A percentile compares a stretch with the other conserved stretches of the same genome.
phyloP scores from a whole-genome alignment of 2,329 filamentous ascomycete genomes.

The Ophiocordyceps camponoti-leonardi region DNA sequence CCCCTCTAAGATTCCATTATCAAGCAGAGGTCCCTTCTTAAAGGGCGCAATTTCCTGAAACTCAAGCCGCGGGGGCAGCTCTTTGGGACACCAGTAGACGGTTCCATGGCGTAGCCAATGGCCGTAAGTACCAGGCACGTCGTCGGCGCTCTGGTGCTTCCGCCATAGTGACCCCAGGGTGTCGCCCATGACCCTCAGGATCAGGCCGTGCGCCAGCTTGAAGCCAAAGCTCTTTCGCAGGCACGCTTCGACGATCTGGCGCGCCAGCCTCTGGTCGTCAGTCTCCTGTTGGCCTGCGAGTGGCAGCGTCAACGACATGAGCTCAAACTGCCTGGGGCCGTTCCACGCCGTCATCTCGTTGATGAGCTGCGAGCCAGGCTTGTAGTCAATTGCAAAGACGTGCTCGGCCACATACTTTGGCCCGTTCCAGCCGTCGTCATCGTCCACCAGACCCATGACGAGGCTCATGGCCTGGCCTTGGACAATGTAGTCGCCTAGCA shows the following conservation, averaged over 20 bases:
- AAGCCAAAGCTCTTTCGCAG: conserved; percentile 33
- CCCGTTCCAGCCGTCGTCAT: conserved; percentile 33
- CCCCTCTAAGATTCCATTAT: neutral
- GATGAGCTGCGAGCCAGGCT: conserved; percentile 32
- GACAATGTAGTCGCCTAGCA: conserved; percentile 38
- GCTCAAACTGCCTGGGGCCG: conserved; percentile 27
- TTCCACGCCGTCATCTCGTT: conserved; percentile 34
- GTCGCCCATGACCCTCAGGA: conserved; percentile 27
- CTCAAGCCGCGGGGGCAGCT: conserved; percentile 16
- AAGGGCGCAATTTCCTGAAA: conserved; percentile 18
- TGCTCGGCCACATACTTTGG: conserved; percentile 30
- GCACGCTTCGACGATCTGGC: conserved; percentile 32
- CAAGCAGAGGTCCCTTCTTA: conserved; percentile 16
- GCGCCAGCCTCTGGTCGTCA: conserved; percentile 27
- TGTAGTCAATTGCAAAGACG: conserved; percentile 31
- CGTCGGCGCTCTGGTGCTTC: conserved; percentile 28
- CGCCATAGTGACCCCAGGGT: conserved; percentile 38
- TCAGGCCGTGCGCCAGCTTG: conserved; percentile 37
- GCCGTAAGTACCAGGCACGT: conserved; percentile 32
- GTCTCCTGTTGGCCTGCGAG: conserved; percentile 14
- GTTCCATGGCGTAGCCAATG: conserved; percentile 35
- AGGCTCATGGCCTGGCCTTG: conserved; percentile 35
- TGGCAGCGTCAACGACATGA: conserved; percentile 24
- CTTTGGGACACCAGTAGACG: conserved; percentile 26
- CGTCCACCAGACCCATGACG: conserved; percentile 33